Evolutionary conservation across 441 rosid species (phyloP), one percentile per base, ranked within the genome.

Genomic region (Sinapis alba): DNA sequence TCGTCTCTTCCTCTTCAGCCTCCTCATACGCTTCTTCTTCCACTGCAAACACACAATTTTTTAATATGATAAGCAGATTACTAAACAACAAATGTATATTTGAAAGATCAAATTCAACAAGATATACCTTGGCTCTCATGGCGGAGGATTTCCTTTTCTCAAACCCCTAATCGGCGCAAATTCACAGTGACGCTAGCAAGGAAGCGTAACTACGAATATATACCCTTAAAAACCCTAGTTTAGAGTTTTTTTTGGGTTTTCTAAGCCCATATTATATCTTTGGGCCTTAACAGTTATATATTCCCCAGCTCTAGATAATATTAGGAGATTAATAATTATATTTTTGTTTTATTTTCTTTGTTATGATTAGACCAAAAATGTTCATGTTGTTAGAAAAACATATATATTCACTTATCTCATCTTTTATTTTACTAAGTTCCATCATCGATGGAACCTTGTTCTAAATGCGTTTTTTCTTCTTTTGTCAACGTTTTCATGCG

Each of bases 1-100:
- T 86, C 98, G 78, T 84, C 98, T 93, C 87, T 93, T 93, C 84
- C 95, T 89, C 92, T 93, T 90, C 75, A 93, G 77, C 78, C 97
- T 89, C 84, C 98, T 93, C 97, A 93, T 90, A 0, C 95, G 90
- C 90, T 93, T 90, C 95, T 93, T 93, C 92, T 93, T 93, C 98
- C 97, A 93, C 98, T 93, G 86, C 6, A 18, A 73, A 41, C 6
- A 56, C 12, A 53, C 21, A 34, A 45, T 9, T 32, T 45, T 45
- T n/a, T n/a, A 18, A n/a, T 5, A 5, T 28, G 11, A 15, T 6
- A 3, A n/a, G 0, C 5, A 62, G 13, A n/a, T n/a, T n/a, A 19
- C 6, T 15, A 7, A 11, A 7, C 4, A 13, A 27, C 2, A 41
- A 21, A 23, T 8, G 45, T 19, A 8, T 13, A 19, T 36, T 9